Conservation (phyloP, 495 filamentous ascomycete species). For the Rhizodiscina lignyota region DNA sequence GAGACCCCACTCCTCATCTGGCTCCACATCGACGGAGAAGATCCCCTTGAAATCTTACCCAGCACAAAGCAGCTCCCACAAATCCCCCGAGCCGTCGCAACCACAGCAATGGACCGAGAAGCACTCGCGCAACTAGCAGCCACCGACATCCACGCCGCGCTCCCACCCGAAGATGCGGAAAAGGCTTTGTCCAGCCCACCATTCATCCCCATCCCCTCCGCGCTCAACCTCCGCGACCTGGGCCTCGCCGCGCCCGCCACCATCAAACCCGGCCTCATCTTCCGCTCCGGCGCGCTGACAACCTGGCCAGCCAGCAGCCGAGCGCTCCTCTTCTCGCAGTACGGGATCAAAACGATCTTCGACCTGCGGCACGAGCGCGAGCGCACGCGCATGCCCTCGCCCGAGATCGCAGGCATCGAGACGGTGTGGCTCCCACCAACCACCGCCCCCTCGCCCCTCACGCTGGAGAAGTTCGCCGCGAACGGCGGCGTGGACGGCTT, state of each 20-base stretch:
- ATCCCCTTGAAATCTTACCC: too few species aligned
- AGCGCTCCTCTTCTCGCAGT: slow-evolving; percentile 24
- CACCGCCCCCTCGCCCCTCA: slow-evolving; percentile 1
- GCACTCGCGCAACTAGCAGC: too few species aligned
- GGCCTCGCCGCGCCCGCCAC: slow-evolving; percentile 31
- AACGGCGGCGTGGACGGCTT: too few species aligned
- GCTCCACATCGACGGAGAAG: too few species aligned
- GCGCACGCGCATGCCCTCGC: slow-evolving; percentile 19
- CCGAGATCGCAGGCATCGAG: too few species aligned
- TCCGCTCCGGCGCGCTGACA: slow-evolving; percentile 40
- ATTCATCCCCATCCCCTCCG: slow-evolving; percentile 32
- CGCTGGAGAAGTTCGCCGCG: slow-evolving; percentile 5
- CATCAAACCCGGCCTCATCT: slow-evolving; percentile 33
- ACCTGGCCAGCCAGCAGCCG: slow-evolving; percentile 34
- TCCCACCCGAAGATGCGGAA: too few species aligned
- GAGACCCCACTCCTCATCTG: too few species aligned
- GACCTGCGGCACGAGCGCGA: slow-evolving; percentile 45
- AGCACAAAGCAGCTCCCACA: too few species aligned
- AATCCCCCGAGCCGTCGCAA: too few species aligned
- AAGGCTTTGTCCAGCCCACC: slow-evolving; percentile 18
- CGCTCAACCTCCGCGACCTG: slow-evolving; percentile 44
- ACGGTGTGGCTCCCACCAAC: slow-evolving; percentile 1
- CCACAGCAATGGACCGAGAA: too few species aligned
- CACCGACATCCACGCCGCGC: too few species aligned
- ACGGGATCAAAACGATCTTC: slow-evolving; percentile 45